These are phyloP conservation scores for Vinca major DNA, from an alignment of 305 asterid genomes.

Conservation along the genomic window DNA sequence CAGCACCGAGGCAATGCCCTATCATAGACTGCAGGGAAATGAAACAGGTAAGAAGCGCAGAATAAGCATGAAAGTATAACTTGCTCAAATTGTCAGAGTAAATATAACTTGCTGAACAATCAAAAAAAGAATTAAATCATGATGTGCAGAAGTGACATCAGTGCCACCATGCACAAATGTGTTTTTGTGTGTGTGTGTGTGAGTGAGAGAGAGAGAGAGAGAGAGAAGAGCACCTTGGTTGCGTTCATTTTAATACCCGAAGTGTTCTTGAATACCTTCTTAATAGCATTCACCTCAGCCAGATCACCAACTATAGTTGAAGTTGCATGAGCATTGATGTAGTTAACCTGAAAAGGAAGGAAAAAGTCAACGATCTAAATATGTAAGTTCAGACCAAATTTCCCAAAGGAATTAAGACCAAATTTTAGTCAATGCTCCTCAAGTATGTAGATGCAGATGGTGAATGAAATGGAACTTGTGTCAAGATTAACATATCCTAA, in stretches of 20 bases:
- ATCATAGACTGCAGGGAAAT: constrained; percentile 45
- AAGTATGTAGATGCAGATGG: neutral
- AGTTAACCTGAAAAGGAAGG: constrained; percentile 40
- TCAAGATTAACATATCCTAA: neutral
- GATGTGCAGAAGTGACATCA: neutral
- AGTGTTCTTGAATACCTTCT: constrained; percentile 58
- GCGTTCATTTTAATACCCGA: constrained; percentile 66
- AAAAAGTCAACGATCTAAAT: neutral
- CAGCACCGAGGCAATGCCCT: constrained; percentile 68
- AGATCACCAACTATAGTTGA: constrained; percentile 71
- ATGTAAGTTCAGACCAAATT: neutral
- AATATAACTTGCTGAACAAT: neutral
- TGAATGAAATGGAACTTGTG: neutral
- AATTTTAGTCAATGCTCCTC: neutral
- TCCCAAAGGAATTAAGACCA: neutral
- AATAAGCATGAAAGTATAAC: neutral
- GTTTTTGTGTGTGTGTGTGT: too few relatives aligned
- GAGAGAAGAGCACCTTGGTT: constrained; percentile 35
- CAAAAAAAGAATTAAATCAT: neutral
- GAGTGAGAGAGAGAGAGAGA: neutral
- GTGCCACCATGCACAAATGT: neutral
- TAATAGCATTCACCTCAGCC: constrained; percentile 65
- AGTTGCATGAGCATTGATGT: constrained; percentile 65
- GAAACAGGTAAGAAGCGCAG: neutral
- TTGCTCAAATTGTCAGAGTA: neutral